Base-by-base conservation (phyloP, 352 stramenopile genomes). In the Pythium aristosporum region DNA sequence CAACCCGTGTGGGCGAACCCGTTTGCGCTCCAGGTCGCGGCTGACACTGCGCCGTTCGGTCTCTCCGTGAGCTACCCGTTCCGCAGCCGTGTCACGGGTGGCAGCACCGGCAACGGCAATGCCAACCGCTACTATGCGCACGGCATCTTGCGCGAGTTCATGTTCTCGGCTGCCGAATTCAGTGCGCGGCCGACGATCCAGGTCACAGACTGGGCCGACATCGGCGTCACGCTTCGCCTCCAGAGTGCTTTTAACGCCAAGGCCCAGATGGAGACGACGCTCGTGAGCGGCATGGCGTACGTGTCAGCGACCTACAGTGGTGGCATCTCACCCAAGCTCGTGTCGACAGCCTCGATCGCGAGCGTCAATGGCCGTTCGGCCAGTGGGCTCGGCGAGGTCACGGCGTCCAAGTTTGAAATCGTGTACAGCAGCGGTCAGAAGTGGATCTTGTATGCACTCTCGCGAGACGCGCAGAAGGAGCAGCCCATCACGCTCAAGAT, bases 201-300 rank as follows among this genome's bases (percentile, higher is more conserved):
- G 57, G 79, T 88, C 39, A 58, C 74, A 11, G 74, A 82, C 52
- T 89, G 78, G 78, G 77, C 69, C 7, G 80, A 89, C 53, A 64
- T 85, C 37, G 75, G 79, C 21, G 79, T 85, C 64, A 83, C 65
- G 10, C 54, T 90, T 11, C 74, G 79, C 51, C 75, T 89, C 42
- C 52, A 66, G 55, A 60, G 57, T 11, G n/a, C n/a, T 32, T 3
- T 5, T 1, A 30, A 25, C 10, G 70, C 58, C 20, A 64, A 57
- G 34, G 43, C 64, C 46, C 65, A 66, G 36, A 82, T 91, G 58
- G 59, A 78, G 20, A 76, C 80, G 30, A 68, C 79, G 18, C 58
- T 91, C 15, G 78, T 89, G 13, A 85, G 72, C 37, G 82, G 82
- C n/a, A 89, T 89, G 80, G 72, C 81, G 28, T 88, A 87, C 68